Conservation (phyloP, 176 grass and related monocot genomes). For the Oryza meyeriana region DNA sequence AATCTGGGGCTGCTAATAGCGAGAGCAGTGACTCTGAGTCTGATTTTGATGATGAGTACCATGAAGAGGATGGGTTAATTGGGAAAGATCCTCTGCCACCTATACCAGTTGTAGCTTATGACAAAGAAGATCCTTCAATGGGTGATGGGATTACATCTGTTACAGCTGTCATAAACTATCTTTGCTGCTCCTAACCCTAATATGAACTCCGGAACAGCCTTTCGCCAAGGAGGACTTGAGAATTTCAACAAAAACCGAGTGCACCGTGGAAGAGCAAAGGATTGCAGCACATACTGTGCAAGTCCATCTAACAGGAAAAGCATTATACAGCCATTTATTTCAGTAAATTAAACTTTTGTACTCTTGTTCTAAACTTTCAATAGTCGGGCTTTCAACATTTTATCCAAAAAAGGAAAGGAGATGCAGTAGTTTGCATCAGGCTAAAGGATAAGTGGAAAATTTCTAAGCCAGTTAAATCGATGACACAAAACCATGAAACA, state of each 20-base stretch:
- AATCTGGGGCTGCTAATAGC: too few species aligned
- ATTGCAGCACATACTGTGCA: neutral
- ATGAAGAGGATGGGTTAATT: too few species aligned
- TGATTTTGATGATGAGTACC: too few species aligned
- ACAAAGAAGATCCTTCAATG: too few species aligned
- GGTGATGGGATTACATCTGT: neutral
- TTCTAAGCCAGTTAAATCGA: neutral
- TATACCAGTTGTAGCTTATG: too few species aligned
- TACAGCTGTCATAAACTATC: neutral
- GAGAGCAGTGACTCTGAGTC: too few species aligned
- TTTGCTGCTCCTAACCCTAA: neutral
- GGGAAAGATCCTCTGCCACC: too few species aligned
- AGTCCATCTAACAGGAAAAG: too few species aligned
- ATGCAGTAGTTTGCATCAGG: neutral
- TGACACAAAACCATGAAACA: too few species aligned
- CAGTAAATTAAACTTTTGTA: neutral
- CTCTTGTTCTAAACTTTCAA: neutral
- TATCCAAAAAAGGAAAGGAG: neutral
- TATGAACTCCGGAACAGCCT: too few species aligned
- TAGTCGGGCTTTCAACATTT: neutral
- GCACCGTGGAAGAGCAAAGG: neutral
- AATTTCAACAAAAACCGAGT: neutral
- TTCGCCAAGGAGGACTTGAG: neutral
- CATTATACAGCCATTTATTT: too few species aligned
- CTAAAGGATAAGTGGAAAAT: neutral